Conservation (phyloP, 2,329 filamentous ascomycete genomes). For the Zasmidium angulare region DNA sequence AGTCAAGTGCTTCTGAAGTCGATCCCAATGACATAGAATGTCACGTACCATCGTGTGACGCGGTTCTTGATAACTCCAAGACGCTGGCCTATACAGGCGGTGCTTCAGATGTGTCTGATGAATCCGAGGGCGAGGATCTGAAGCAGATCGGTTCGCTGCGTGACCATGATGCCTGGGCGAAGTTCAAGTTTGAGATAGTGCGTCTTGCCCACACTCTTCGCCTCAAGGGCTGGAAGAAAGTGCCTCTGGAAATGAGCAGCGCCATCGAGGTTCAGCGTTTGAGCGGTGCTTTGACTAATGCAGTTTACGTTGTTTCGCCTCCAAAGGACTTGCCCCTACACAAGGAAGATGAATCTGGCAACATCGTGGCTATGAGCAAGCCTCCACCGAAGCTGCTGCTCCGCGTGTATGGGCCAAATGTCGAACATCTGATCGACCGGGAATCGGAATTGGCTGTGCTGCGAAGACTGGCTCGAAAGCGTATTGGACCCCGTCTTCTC, state of each 20-base stretch:
- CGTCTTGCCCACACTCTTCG: slow-evolving; percentile 83
- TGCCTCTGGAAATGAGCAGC: slow-evolving; percentile 70
- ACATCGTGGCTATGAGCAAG: slow-evolving; percentile 32
- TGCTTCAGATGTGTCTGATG: slow-evolving; percentile 46
- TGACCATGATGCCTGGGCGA: slow-evolving; percentile 67
- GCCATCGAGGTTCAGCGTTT: slow-evolving; percentile 70
- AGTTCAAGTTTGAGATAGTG: slow-evolving; percentile 89
- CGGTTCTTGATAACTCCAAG: slow-evolving; percentile 82
- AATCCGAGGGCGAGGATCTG: slow-evolving; percentile 40
- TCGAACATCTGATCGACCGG: slow-evolving; percentile 92
- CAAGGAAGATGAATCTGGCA: slow-evolving; percentile 40
- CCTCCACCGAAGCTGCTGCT: slow-evolving; percentile 74
- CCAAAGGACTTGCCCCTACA: slow-evolving; percentile 60
- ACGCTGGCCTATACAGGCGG: slow-evolving; percentile 74
- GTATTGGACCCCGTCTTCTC: slow-evolving; percentile 85
- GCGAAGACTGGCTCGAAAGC: slow-evolving; percentile 81
- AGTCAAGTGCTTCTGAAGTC: slow-evolving; percentile 70
- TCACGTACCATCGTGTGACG: slow-evolving; percentile 82
- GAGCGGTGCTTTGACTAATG: slow-evolving; percentile 92
- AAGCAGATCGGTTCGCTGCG: slow-evolving; percentile 28
- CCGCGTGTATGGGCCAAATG: slow-evolving; percentile 90
- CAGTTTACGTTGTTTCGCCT: slow-evolving; percentile 90
- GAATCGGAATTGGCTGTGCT: slow-evolving; percentile 87
- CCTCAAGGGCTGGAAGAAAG: slow-evolving; percentile 86
- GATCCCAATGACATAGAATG: slow-evolving; percentile 80